Evolutionary conservation across 2,329 filamentous ascomycete genomes (phyloP).

Genomic region (Arthrinium phaeospermum): DNA sequence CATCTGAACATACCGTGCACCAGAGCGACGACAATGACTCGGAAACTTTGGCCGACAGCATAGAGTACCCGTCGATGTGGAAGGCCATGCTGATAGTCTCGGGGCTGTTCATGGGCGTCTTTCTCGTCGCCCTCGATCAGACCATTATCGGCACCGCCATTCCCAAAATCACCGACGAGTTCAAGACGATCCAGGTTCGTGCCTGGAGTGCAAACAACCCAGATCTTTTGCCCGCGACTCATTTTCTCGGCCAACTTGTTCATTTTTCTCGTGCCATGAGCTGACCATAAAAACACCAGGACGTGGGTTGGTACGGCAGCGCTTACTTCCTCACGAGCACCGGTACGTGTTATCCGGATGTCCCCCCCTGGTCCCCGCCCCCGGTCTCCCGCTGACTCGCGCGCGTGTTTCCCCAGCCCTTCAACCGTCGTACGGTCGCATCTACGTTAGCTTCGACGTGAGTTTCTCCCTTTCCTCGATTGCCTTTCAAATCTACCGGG

Average conservation of each 20-base stretch:
- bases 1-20: neutral
- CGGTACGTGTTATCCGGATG: neutral
- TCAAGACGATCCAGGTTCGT: constrained; percentile 42
- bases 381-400: neutral
- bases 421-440: constrained; percentile 44
- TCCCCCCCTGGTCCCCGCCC: neutral
- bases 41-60: neutral
- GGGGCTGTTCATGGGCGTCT: constrained; percentile 50
- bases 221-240: neutral
- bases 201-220: neutral
- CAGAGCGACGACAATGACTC: neutral
- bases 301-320: constrained; percentile 55
- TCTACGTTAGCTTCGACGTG: constrained; percentile 47
- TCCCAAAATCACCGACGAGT: constrained; percentile 46
- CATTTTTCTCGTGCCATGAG: neutral
- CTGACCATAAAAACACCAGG: constrained; percentile 39
- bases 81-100: constrained; percentile 46
- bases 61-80: constrained; percentile 43
- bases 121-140: constrained; percentile 49
- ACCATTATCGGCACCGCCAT: constrained; percentile 49
- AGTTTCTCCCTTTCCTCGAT: neutral
- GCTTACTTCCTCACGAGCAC: constrained; percentile 52
- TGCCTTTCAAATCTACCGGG: neutral
- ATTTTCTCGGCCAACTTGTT: no score
- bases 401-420: constrained; percentile 36